Percentiles rank a stretch among this genome's conserved stretches.
Conservation (phyloP, 257 asterid species). For the Sherardia arvensis region DNA sequence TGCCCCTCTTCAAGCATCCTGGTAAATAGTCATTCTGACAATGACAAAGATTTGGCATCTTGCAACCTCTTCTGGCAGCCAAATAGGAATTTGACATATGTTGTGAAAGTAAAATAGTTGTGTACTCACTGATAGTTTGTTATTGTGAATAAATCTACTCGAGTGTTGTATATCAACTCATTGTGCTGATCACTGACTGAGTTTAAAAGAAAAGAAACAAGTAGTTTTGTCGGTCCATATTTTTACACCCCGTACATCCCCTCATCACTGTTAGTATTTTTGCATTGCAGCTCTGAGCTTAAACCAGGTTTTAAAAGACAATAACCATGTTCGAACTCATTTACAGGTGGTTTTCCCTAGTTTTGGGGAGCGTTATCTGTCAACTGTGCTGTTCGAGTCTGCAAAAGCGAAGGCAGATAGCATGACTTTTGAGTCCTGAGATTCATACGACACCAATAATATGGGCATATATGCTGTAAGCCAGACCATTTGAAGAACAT, state of each 20-base stretch:
- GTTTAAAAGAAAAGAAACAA: no score
- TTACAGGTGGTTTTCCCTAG: constrained; percentile 77
- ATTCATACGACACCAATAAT: background rate
- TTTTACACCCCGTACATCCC: background rate
- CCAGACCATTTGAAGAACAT: background rate
- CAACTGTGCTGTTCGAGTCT: constrained; percentile 75
- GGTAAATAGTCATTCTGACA: background rate
- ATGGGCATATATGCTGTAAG: background rate
- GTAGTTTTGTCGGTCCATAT: no score
- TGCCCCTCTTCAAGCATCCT: background rate
- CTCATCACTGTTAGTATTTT: background rate
- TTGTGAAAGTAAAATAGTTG: background rate
- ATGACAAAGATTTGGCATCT: background rate
- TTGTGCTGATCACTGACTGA: background rate
- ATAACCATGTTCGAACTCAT: background rate
- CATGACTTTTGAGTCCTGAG: constrained; percentile 63
- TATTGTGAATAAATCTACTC: background rate
- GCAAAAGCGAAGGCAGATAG: constrained; percentile 66
- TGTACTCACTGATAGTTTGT: background rate
- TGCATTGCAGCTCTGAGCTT: background rate
- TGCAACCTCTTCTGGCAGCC: background rate
- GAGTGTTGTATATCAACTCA: background rate
- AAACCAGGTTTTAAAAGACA: background rate
- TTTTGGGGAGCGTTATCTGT: constrained; percentile 87
- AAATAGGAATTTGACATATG: background rate